phyloP scores from a whole-genome alignment of 208 protist species.

The Leishmania tropica region DNA sequence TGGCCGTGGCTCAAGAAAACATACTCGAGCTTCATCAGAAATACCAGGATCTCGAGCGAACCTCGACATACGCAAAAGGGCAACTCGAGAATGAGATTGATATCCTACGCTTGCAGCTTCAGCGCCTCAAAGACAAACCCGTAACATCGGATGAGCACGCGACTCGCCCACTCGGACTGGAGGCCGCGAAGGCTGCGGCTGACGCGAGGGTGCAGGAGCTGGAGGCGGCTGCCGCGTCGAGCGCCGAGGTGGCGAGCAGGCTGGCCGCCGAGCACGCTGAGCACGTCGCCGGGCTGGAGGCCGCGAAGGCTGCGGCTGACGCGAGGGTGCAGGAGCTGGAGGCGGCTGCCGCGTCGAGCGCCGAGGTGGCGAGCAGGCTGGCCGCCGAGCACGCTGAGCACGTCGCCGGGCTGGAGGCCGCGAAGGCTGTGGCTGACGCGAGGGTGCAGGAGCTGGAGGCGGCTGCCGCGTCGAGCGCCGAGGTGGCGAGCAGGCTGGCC shows the following conservation, averaged over 20 bases:
- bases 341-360: background rate
- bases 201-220: slow-evolving; percentile 2
- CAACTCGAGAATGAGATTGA: slow-evolving; percentile 28
- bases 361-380: background rate
- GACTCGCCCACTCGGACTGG: background rate
- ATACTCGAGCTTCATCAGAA: slow-evolving; percentile 27
- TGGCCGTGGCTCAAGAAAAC: slow-evolving; percentile 32
- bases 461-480: background rate
- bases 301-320: slow-evolving; percentile 9
- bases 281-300: background rate
- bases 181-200: slow-evolving; percentile 4
- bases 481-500: background rate
- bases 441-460: slow-evolving; percentile 11
- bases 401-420: slow-evolving; percentile 4
- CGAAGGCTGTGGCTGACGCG: background rate
- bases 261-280: slow-evolving; percentile 1
- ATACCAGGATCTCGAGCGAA: slow-evolving; percentile 39
- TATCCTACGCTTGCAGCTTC: slow-evolving; percentile 16
- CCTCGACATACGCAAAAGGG: slow-evolving; percentile 26
- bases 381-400: background rate
- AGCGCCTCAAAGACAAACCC: background rate
- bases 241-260: background rate
- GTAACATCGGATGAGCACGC: background rate
- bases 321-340: slow-evolving; percentile 12
- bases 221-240: background rate